Evolutionary conservation across 257 asterid genomes (phyloP), one percentile per base, ranked within the genome.

Genomic region (Solanum phureja): DNA sequence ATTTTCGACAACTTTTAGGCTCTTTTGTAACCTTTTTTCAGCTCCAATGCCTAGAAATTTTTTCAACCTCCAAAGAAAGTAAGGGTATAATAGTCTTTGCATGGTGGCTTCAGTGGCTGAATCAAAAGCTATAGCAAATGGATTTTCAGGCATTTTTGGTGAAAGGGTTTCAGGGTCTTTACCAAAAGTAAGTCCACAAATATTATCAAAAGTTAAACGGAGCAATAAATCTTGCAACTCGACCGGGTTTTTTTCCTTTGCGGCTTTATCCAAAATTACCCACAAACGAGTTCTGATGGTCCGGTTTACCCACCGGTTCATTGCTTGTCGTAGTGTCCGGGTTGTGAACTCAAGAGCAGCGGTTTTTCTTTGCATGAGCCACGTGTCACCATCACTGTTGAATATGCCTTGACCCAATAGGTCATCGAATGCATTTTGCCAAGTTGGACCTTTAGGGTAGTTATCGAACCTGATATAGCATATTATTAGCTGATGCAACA

Each of bases 231-330:
- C 98, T 75, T 95, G 98, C 82, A 95, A 89, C 46, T 95, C 98
- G 3, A 95, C 95, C 0, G 95, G 69, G 2, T 83, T 88, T 13
- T 88, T 90, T 3, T 92, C 93, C 60, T 69, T 88, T 4, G 93
- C 88, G 5, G 98, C 95, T 88, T 94, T 95, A 27, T 95, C 94
- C 24, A 95, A 46, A 14, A 95, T 94, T 33, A 93, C 86, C 98
- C 98, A 95, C 1, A 95, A 87, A 34, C 98, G 93, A 83, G 96
- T 94, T 27, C 96, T 68, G 31, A 95, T 95, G 4, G 98, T 94
- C 90, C 98, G 92, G 95, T 89, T 95, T 83, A 95, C 98, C 98
- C 98, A 95, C 87, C 98, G 88, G 64, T 94, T 93, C 98, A 95
- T 95, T 60, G 98, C 98, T 83, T 94, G 98, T 7, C 98, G 96